A percentile compares a stretch with the other conserved stretches of the same genome.
Evolutionary conservation across 1,284 basidiomycete species (phyloP).

Genomic region (Puccinia coronata): DNA sequence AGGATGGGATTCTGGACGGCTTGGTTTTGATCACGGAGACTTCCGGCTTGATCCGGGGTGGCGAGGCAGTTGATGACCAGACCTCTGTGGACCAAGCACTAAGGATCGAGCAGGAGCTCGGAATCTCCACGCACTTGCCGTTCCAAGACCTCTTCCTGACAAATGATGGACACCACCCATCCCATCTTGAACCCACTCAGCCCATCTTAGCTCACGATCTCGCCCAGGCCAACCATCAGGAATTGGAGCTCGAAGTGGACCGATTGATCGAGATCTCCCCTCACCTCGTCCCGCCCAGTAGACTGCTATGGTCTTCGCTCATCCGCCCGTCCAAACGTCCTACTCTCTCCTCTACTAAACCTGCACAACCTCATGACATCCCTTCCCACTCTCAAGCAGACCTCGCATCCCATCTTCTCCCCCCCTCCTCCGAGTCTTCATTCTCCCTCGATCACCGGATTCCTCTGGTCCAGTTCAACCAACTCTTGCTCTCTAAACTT

Average conservation of each 20-base stretch:
- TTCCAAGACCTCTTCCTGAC: conserved; percentile 44
- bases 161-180: neutral
- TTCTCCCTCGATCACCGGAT: neutral
- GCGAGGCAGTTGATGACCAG: conserved; percentile 12
- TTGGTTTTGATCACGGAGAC: conserved; percentile 21
- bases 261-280: conserved; percentile 21
- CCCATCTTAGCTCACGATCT: neutral
- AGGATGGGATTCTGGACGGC: conserved; percentile 38
- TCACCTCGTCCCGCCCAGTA: conserved; percentile 36
- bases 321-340: conserved; percentile 7
- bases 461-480: neutral
- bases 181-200: neutral
- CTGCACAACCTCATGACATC: neutral
- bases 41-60: conserved; percentile 27
- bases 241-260: conserved; percentile 12
- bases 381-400: neutral
- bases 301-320: conserved; percentile 30
- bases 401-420: neutral
- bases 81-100: neutral
- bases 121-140: conserved; percentile 16
- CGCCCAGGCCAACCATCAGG: neutral
- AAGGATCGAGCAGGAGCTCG: conserved; percentile 22
- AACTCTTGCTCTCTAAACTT: neutral
- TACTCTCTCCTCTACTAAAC: neutral
- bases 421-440: neutral